phyloP scores from a whole-genome alignment of 1,284 basidiomycete species.

The Golubevia sp. region DNA sequence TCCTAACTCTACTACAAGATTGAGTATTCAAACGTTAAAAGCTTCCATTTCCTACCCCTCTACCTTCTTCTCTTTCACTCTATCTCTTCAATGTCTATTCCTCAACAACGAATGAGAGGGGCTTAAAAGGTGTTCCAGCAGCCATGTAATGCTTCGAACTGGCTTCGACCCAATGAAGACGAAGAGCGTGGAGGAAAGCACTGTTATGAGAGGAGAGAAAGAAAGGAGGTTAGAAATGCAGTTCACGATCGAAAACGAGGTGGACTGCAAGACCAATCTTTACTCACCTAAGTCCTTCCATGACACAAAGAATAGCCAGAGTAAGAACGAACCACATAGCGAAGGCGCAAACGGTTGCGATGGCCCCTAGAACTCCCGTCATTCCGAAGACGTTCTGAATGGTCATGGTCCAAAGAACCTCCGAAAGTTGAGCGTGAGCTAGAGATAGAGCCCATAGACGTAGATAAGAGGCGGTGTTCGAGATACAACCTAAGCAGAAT shows the following conservation, averaged over 20 bases:
- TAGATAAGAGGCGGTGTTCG: constrained; percentile 98
- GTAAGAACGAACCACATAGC: constrained; percentile 45
- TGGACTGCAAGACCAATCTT: constrained; percentile 7
- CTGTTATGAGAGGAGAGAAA: constrained; percentile 61
- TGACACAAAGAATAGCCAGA: constrained; percentile 74
- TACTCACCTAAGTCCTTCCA: constrained; percentile 74
- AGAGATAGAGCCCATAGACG: constrained; percentile 98
- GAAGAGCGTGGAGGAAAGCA: constrained; percentile 86
- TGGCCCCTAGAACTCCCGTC: constrained; percentile 45
- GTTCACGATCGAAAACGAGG: neutral
- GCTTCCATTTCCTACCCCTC: too few relatives aligned
- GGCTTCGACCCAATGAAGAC: constrained; percentile 80
- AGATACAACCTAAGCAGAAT: constrained; percentile 97
- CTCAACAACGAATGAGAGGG: constrained; percentile 28
- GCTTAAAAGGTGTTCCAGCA: constrained; percentile 50
- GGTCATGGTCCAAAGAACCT: constrained; percentile 69
- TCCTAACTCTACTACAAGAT: too few relatives aligned
- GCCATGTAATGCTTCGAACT: constrained; percentile 59
- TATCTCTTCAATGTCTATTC: neutral
- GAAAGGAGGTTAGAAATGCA: neutral
- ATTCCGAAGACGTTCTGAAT: constrained; percentile 57
- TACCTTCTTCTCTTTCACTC: too few relatives aligned
- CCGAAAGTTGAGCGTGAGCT: constrained; percentile 95
- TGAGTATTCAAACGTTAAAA: too few relatives aligned
- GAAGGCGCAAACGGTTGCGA: constrained; percentile 50